Evolutionary conservation across 768 basidiomycete species (phyloP), one percentile per base, ranked within the genome.

Genomic region (Fibroporia radiculosa): DNA sequence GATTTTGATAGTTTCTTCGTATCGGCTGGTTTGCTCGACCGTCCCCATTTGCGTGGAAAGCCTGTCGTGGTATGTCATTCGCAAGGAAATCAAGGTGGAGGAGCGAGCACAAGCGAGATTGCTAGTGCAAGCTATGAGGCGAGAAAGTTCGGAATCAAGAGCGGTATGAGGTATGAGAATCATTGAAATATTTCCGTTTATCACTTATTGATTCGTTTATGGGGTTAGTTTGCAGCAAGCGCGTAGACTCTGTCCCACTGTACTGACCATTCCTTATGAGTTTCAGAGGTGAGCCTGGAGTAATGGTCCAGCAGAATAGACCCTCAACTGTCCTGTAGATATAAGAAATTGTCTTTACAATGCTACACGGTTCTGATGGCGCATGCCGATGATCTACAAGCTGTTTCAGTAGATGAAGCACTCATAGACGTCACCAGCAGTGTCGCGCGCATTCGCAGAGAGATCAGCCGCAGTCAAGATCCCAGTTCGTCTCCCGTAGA

Each of bases 1-100:
- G 90, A 93, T 61, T 97, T 98, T 52, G 96, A 99, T 57, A 91
- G 84, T 51, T 98, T 97, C 71, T 99, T 99, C 58, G 93, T 97
- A 10, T 82, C 88, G 1, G 95, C 84, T n/a, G 90, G 92, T 0
- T 65, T 93, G 40, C 70, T 88, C 2, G 78, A 72, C 46, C 71
- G 92, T 1, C 89, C 91, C 0, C 76, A 95, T 48, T 64, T 96
- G 35, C 78, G 77, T 42, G 92, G 93, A 1, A 90, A 86, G 59
- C 90, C 96, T 0, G 82, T 85, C 7, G 93, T 95, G 0, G 96
- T 99, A 0, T 99, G 96, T 57, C 96, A 99, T 64, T 91, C 93
- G 6, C 89, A 91, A 56, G 83, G 83, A 0, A 65, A 60, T 2
- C 80, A 81, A 51, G 87, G 82, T 3, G 84, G 84, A 6, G 66